Evolutionary conservation across 2,329 filamentous ascomycete species (phyloP).

Genomic region (Beauveria brongniartii): DNA sequence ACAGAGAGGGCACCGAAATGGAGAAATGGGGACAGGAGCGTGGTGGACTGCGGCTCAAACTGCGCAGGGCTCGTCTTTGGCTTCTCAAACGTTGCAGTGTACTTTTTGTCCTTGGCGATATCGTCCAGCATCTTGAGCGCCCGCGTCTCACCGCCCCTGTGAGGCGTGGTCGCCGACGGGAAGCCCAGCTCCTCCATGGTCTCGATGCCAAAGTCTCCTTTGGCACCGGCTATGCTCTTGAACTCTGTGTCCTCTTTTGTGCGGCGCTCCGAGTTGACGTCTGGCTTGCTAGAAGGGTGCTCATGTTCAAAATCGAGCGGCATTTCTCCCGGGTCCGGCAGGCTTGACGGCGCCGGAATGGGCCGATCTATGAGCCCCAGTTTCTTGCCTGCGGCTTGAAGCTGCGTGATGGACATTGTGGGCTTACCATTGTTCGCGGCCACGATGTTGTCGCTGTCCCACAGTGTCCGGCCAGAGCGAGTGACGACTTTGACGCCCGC

Average conservation of each 20-base stretch:
- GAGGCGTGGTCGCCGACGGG: conserved; percentile 53
- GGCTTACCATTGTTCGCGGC: conserved; percentile 58
- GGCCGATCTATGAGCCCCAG: conserved; percentile 55
- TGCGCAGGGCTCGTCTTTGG: conserved; percentile 67
- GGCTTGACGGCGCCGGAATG: conserved; percentile 45
- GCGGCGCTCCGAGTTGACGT: conserved; percentile 53
- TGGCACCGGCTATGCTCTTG: conserved; percentile 53
- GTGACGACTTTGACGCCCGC: conserved; percentile 63
- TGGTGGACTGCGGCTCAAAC: conserved; percentile 66
- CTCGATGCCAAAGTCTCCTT: conserved; percentile 61
- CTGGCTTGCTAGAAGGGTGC: conserved; percentile 40
- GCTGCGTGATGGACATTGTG: conserved; percentile 65
- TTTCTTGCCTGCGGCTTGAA: conserved; percentile 55
- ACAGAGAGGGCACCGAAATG: conserved; percentile 68
- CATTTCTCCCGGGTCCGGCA: conserved; percentile 60
- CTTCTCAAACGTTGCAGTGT: conserved; percentile 68
- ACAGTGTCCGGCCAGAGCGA: conserved; percentile 58
- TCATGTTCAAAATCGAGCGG: conserved; percentile 51
- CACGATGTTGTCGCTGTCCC: conserved; percentile 64
- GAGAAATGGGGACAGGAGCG: conserved; percentile 62
- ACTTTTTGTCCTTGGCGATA: conserved; percentile 54
- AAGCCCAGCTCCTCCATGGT: conserved; percentile 65
- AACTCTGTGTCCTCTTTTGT: conserved; percentile 50
- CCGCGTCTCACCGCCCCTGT: conserved; percentile 61
- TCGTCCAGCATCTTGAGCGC: conserved; percentile 51